Evolutionary conservation across 2,329 filamentous ascomycete genomes (phyloP).

Genomic region (Fusarium buxicola): DNA sequence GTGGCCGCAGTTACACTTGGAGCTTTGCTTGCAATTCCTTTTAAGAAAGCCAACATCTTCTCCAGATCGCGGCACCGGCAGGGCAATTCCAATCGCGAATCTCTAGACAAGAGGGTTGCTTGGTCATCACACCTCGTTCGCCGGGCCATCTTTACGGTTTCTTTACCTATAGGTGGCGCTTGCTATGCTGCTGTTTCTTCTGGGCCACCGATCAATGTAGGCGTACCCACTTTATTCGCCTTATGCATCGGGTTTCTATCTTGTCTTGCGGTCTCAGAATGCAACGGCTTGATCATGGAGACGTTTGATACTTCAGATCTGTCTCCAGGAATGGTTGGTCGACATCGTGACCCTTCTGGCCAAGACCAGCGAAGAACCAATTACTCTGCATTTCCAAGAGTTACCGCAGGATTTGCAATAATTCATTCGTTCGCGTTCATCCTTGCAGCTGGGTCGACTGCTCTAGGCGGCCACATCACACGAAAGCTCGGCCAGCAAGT

Average conservation of each 20-base stretch:
- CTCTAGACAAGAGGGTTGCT: constrained; percentile 70
- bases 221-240: constrained; percentile 75
- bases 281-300: constrained; percentile 82
- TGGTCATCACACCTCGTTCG: constrained; percentile 81
- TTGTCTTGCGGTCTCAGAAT: constrained; percentile 79
- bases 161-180: constrained; percentile 74
- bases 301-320: constrained; percentile 85
- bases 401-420: constrained; percentile 76
- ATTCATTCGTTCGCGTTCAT: constrained; percentile 78
- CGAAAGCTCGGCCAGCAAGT: constrained; percentile 74
- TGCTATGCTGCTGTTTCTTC: constrained; percentile 75
- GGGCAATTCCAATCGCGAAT: constrained; percentile 74
- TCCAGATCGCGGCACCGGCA: constrained; percentile 71
- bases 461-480: constrained; percentile 74
- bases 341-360: constrained; percentile 57
- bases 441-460: constrained; percentile 75
- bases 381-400: constrained; percentile 80
- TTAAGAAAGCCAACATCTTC: constrained; percentile 78
- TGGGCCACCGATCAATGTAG: constrained; percentile 69
- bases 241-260: constrained; percentile 76
- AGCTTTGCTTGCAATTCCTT: constrained; percentile 75
- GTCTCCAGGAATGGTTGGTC: constrained; percentile 75
- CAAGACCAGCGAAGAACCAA: constrained; percentile 66
- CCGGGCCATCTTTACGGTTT: constrained; percentile 73
- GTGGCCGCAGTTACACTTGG: constrained; percentile 75